Conservation (phyloP, 2,329 filamentous ascomycete genomes). For the Helicocarpus griseus region DNA sequence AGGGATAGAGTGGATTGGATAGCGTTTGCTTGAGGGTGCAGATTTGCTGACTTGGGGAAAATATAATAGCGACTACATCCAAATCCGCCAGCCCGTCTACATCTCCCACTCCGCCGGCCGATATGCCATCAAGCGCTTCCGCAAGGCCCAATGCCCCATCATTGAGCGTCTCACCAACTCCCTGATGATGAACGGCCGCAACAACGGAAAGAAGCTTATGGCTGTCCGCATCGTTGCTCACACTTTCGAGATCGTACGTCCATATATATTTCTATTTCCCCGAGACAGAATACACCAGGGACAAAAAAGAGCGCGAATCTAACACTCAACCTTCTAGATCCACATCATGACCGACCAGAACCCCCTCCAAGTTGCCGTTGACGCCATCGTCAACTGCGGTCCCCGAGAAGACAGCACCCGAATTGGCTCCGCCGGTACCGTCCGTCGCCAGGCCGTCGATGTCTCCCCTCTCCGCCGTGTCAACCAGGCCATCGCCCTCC, state of each 20-base stretch:
- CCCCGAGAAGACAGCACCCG: constrained; percentile 99
- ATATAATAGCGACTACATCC: constrained; percentile 84
- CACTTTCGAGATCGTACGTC: constrained; percentile 96
- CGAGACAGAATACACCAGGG: not conserved
- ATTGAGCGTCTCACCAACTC: constrained; percentile 99
- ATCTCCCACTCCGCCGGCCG: constrained; percentile 97
- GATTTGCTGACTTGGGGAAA: constrained; percentile 21
- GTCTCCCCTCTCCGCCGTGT: constrained; percentile 98
- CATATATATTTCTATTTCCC: not conserved
- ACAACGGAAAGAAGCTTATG: constrained; percentile 99
- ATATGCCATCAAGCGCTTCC: constrained; percentile 99
- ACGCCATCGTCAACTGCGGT: constrained; percentile 99
- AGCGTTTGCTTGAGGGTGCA: constrained; percentile 5
- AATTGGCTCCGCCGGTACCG: constrained; percentile 98
- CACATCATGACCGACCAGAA: constrained; percentile 99
- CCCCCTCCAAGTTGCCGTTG: constrained; percentile 98
- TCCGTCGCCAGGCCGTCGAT: constrained; percentile 99
- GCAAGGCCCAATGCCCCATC: constrained; percentile 99
- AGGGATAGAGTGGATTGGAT: not conserved
- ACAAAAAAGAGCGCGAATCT: too few species aligned
- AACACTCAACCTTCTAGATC: constrained; percentile 51
- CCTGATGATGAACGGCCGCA: constrained; percentile 99
- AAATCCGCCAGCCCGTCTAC: constrained; percentile 98
- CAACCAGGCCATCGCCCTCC: constrained; percentile 98
- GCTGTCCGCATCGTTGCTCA: constrained; percentile 98